Percentiles rank a stretch among this genome's conserved stretches.
Evolutionary conservation across 306 rosid genomes (phyloP).

Genomic region (Cicer chorassanicum): DNA sequence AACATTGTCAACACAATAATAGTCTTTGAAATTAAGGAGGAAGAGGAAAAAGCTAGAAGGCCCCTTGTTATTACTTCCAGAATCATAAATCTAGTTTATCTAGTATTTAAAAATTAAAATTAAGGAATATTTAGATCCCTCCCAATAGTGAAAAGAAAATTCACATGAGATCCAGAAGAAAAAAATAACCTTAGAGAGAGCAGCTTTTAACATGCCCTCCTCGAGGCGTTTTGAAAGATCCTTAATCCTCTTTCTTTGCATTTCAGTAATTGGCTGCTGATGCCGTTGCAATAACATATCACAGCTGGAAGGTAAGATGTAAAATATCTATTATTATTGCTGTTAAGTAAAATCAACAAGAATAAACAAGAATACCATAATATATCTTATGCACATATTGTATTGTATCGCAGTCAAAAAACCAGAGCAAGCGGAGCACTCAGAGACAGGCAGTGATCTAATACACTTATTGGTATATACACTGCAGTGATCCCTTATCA

Average conservation of each 20-base stretch:
- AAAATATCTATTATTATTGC: constrained; percentile 27
- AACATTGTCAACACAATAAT: constrained; percentile 36
- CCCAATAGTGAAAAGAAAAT: constrained; percentile 27
- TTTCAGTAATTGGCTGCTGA: constrained; percentile 54
- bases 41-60: neutral
- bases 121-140: neutral
- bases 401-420: neutral
- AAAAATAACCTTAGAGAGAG: constrained; percentile 66
- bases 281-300: constrained; percentile 55
- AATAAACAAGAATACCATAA: neutral
- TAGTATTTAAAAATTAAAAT: constrained; percentile 16
- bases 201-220: constrained; percentile 71
- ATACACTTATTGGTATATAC: neutral
- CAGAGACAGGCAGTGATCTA: neutral
- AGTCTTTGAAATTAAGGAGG: constrained; percentile 3
- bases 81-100: constrained; percentile 15
- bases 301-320: constrained; percentile 56
- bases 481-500: constrained; percentile 22
- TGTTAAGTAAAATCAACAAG: neutral
- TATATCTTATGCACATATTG: neutral
- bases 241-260: constrained; percentile 49
- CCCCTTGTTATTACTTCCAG: constrained; percentile 29
- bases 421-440: neutral
- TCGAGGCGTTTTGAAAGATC: constrained; percentile 83
- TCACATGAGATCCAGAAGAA: neutral